Evolutionary conservation across 768 basidiomycete species (phyloP).

Genomic region (Cantharellus cinnabarinus): DNA sequence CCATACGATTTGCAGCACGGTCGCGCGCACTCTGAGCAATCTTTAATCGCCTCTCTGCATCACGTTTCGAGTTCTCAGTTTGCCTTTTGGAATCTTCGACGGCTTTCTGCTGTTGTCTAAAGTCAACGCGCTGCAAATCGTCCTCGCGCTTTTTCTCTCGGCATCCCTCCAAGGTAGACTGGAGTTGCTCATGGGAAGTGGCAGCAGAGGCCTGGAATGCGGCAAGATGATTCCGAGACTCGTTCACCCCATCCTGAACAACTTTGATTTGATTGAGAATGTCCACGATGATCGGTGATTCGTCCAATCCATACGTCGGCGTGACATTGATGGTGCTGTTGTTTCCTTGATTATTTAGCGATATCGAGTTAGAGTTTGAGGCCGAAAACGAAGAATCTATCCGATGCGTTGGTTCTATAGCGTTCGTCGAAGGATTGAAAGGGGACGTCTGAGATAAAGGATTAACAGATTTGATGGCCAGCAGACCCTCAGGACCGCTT

Average conservation of each 20-base stretch:
- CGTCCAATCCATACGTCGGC: conserved; percentile 10
- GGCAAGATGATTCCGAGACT: conserved; percentile 47
- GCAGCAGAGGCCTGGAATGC: conserved; percentile 37
- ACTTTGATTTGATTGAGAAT: conserved; percentile 51
- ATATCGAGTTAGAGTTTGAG: neutral
- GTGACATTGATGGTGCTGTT: neutral
- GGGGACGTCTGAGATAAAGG: neutral
- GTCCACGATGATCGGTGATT: conserved; percentile 51
- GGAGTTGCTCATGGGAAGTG: conserved; percentile 43
- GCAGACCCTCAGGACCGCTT: too few relatives aligned
- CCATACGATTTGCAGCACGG: conserved; percentile 35
- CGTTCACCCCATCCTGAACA: conserved; percentile 39
- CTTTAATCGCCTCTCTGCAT: conserved; percentile 76
- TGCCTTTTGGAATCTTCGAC: conserved; percentile 73
- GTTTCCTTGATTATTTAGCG: neutral
- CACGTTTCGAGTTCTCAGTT: conserved; percentile 60
- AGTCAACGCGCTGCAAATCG: conserved; percentile 54
- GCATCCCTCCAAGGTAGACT: conserved; percentile 49
- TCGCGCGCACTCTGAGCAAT: conserved; percentile 44
- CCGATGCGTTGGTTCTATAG: neutral
- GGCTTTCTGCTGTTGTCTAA: conserved; percentile 63
- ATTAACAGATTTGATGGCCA: too few relatives aligned
- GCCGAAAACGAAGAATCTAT: neutral
- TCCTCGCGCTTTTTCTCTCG: conserved; percentile 65
- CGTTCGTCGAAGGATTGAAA: neutral